Evolutionary conservation across 768 basidiomycete genomes (phyloP).

Genomic region (Naematelia encephala): DNA sequence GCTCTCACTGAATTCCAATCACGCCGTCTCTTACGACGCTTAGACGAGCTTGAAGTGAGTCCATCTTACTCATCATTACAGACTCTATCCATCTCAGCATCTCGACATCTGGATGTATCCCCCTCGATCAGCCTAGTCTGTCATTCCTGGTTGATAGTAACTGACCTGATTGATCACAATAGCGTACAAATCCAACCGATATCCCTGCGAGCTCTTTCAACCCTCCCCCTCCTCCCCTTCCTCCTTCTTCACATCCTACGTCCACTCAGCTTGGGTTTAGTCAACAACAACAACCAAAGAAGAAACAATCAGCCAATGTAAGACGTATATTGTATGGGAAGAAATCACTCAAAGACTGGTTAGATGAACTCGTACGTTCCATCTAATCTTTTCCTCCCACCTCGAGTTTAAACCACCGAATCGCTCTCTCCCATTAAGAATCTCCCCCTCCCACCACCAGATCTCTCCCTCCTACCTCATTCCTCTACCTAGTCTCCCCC

Average conservation of each 20-base stretch:
- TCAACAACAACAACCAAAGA: slow-evolving; percentile 24
- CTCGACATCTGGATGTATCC: too few relatives aligned
- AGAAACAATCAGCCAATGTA: slow-evolving; percentile 45
- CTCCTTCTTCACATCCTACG: background rate
- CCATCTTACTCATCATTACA: background rate
- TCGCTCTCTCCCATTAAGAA: too few relatives aligned
- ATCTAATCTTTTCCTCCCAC: too few relatives aligned
- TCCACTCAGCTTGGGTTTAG: background rate
- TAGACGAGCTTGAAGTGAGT: slow-evolving; percentile 48
- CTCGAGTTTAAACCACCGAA: too few relatives aligned
- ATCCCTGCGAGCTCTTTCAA: slow-evolving; percentile 41
- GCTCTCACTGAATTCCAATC: slow-evolving; percentile 36
- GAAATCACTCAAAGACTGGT: slow-evolving; percentile 44
- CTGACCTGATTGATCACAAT: slow-evolving; percentile 7
- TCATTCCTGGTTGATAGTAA: background rate
- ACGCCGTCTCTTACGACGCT: slow-evolving; percentile 30
- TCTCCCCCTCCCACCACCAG: background rate
- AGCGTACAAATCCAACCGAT: slow-evolving; percentile 49
- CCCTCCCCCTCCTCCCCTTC: slow-evolving; percentile 2
- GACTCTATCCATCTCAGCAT: background rate
- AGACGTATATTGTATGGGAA: slow-evolving; percentile 37
- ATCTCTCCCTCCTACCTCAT: background rate
- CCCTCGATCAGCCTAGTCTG: background rate
- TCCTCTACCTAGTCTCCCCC: background rate
- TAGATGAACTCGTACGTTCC: slow-evolving; percentile 41